Conservation (phyloP, 768 basidiomycete species). For the Suillus weaverae region DNA sequence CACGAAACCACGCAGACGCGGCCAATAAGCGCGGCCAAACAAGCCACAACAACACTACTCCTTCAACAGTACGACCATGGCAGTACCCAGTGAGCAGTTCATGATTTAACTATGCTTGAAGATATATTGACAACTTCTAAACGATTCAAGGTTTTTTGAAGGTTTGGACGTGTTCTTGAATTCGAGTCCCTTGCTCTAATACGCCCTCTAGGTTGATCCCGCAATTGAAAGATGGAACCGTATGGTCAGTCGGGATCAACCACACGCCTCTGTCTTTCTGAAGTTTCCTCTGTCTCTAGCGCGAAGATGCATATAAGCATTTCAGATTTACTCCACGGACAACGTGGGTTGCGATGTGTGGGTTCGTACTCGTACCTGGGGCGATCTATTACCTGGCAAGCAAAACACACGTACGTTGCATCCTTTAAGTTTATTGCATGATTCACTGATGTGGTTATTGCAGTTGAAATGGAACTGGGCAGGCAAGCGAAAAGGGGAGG, state of each 20-base stretch:
- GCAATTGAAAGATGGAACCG: constrained; percentile 62
- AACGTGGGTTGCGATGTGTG: constrained; percentile 59
- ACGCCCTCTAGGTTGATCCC: constrained; percentile 44
- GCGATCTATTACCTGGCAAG: constrained; percentile 48
- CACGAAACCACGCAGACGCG: constrained; percentile 2
- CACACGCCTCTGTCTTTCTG: background rate
- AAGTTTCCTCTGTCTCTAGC: constrained; percentile 40
- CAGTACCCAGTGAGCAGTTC: constrained; percentile 57
- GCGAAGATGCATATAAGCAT: constrained; percentile 80
- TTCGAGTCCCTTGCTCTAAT: background rate
- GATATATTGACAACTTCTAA: constrained; percentile 16
- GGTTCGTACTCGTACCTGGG: constrained; percentile 65
- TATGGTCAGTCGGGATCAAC: constrained; percentile 46
- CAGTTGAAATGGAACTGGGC: constrained; percentile 58
- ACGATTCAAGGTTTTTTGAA: constrained; percentile 53
- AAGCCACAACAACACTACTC: constrained; percentile 30
- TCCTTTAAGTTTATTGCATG: constrained; percentile 19
- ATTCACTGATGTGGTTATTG: constrained; percentile 10
- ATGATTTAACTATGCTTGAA: background rate
- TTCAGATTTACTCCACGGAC: constrained; percentile 79
- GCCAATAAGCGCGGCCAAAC: constrained; percentile 23
- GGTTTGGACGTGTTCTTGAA: constrained; percentile 33
- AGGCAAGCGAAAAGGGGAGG: constrained; percentile 49
- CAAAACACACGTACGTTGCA: constrained; percentile 37
- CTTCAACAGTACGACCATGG: constrained; percentile 45